Evolutionary conservation across 2,329 filamentous ascomycete genomes (phyloP).

Genomic region (Byssoonygena ceratinophila): DNA sequence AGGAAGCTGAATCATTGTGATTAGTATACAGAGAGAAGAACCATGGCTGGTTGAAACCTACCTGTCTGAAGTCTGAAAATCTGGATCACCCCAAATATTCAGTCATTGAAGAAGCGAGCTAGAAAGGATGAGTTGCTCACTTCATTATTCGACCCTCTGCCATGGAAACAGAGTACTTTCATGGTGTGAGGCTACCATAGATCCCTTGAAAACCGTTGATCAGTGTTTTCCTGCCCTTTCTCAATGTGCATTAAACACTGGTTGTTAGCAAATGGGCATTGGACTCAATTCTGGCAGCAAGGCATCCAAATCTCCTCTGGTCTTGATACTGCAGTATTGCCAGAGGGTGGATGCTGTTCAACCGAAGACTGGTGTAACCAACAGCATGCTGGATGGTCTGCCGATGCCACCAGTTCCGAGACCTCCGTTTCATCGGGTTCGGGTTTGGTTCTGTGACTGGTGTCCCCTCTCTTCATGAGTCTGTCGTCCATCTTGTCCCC

Average conservation of each 20-base stretch:
- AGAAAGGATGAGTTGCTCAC: background rate
- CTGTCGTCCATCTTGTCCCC: background rate
- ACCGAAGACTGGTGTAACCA: background rate
- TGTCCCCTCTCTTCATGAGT: background rate
- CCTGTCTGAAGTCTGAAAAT: conserved; percentile 15
- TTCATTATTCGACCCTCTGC: conserved; percentile 15
- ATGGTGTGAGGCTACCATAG: conserved; percentile 2
- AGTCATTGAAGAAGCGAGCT: background rate
- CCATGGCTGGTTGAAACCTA: background rate
- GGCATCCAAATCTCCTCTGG: background rate
- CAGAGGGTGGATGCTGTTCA: background rate
- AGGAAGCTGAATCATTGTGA: conserved; percentile 3
- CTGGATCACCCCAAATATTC: background rate
- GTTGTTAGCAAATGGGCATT: too few relatives aligned
- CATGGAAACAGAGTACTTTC: conserved; percentile 14
- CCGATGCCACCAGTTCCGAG: background rate
- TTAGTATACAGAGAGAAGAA: background rate
- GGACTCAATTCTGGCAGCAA: background rate
- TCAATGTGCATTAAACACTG: background rate
- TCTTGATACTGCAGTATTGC: background rate
- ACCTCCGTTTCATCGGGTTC: background rate
- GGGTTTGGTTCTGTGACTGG: background rate
- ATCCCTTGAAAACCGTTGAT: too few relatives aligned
- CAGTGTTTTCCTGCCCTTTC: background rate
- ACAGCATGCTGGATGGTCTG: background rate